These are phyloP conservation scores for Trichophyton simii DNA, from an alignment of 2,329 filamentous ascomycete genomes.

Conservation along the genomic window DNA sequence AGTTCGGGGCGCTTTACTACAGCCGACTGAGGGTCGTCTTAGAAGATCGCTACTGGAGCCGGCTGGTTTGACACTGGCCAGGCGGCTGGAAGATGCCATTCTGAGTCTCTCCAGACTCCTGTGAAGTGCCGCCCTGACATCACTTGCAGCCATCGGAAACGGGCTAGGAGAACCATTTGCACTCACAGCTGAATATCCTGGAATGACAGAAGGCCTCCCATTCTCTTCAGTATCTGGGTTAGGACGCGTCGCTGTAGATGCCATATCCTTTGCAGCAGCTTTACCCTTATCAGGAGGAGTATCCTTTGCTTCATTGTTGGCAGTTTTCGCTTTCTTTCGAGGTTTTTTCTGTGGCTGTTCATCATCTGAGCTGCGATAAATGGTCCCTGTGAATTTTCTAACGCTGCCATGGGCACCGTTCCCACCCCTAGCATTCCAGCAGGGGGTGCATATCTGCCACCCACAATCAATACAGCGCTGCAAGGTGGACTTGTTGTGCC, in stretches of 20 bases:
- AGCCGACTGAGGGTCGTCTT: background rate
- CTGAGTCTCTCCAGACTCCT: background rate
- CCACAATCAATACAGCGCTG: constrained; percentile 24
- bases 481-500: constrained; percentile 23
- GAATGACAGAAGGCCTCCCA: background rate
- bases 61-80: too few relatives aligned
- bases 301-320: background rate
- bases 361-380: constrained; percentile 9
- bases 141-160: background rate
- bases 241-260: background rate
- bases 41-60: background rate
- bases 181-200: background rate
- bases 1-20: background rate
- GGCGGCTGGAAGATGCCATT: background rate
- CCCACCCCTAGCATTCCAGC: constrained; percentile 16
- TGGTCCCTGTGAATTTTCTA: constrained; percentile 11
- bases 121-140: too few relatives aligned
- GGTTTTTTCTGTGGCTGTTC: background rate
- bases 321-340: background rate
- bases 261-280: background rate
- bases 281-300: background rate
- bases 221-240: background rate
- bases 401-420: constrained; percentile 13
- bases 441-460: constrained; percentile 26
- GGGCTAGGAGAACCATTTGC: background rate